Conservation (phyloP, 1,284 basidiomycete species). For the Takashimella tepidaria region DNA sequence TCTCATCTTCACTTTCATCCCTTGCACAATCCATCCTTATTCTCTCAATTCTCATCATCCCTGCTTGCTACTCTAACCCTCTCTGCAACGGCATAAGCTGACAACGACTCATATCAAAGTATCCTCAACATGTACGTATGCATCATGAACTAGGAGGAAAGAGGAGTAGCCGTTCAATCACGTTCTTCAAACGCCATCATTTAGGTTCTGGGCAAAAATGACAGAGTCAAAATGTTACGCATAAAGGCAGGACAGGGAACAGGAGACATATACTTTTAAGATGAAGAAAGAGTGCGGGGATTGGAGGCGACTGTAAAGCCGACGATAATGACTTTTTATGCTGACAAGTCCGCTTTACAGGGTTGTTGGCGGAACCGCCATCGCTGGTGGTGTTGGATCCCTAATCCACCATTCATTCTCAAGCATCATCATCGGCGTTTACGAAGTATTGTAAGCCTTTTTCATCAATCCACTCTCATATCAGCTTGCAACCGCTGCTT, state of each 20-base stretch:
- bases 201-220: background rate
- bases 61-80: too few species aligned
- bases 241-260: background rate
- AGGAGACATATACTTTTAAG: too few species aligned
- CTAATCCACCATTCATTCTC: constrained; percentile 45
- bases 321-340: background rate
- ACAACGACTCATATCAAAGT: constrained; percentile 18
- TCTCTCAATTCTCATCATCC: too few species aligned
- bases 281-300: too few species aligned
- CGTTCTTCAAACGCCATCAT: background rate
- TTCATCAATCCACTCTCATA: too few species aligned
- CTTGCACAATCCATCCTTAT: too few species aligned
- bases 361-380: constrained; percentile 42
- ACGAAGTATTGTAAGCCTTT: constrained; percentile 42
- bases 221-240: background rate
- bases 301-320: background rate
- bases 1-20: too few species aligned
- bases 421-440: constrained; percentile 43
- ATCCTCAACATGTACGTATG: constrained; percentile 44
- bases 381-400: constrained; percentile 43
- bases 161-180: too few species aligned
- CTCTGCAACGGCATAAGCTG: too few species aligned
- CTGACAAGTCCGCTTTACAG: constrained; percentile 17
- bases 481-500: too few species aligned
- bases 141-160: too few species aligned